A percentile compares a stretch with the other conserved stretches of the same genome.
These are phyloP conservation scores for Termitomyces sp. DNA, from an alignment of 768 basidiomycete species.

Conservation along the genomic window DNA sequence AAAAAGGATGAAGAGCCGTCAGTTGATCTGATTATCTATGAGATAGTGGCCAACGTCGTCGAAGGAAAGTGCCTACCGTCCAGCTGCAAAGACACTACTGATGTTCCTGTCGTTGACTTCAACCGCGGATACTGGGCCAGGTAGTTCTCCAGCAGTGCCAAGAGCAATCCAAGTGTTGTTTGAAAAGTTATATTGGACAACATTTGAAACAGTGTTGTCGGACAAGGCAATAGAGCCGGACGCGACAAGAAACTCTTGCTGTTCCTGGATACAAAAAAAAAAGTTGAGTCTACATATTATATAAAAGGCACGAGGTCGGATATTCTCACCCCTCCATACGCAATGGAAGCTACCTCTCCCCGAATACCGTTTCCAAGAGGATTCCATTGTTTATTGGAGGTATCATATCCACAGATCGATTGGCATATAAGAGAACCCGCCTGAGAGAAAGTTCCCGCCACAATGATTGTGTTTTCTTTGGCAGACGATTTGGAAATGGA, in stretches of 20 bases:
- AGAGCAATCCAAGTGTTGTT: constrained; percentile 75
- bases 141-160: constrained; percentile 57
- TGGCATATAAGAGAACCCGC: constrained; percentile 75
- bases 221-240: constrained; percentile 74
- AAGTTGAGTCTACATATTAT: not conserved
- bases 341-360: constrained; percentile 77
- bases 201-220: constrained; percentile 62
- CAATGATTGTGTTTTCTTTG: constrained; percentile 60
- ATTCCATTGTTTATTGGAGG: constrained; percentile 69
- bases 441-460: constrained; percentile 84
- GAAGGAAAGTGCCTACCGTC: constrained; percentile 53
- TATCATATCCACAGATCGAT: constrained; percentile 77
- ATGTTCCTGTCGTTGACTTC: constrained; percentile 78
- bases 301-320: not conserved
- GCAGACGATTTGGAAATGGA: constrained; percentile 64
- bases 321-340: constrained; percentile 73
- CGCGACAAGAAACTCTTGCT: constrained; percentile 70
- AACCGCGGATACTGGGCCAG: constrained; percentile 88
- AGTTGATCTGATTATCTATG: constrained; percentile 35
- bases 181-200: constrained; percentile 67
- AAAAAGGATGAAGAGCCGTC: constrained; percentile 70
- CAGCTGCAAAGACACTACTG: constrained; percentile 88
- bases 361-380: constrained; percentile 75
- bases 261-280: constrained; percentile 38
- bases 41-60: not conserved